Conservation (phyloP, 2,329 filamentous ascomycete genomes). For the Colletotrichum tabaci region DNA sequence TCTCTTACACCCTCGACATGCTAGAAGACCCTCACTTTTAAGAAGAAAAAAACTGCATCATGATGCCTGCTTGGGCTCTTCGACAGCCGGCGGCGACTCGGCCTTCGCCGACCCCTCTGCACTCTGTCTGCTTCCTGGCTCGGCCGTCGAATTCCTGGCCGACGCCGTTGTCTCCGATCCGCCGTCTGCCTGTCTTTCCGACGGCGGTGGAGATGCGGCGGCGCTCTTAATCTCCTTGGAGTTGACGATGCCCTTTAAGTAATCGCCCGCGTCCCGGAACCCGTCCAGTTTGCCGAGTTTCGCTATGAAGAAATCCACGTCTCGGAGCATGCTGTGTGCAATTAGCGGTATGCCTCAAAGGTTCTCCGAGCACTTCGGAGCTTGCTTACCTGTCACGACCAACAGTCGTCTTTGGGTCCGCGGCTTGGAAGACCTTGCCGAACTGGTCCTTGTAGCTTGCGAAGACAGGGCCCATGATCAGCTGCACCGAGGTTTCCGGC, state of each 20-base stretch:
- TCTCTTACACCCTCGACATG: not conserved
- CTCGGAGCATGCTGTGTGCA: slow-evolving; percentile 76
- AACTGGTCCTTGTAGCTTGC: slow-evolving; percentile 85
- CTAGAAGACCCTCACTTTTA: no score
- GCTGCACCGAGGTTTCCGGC: slow-evolving; percentile 80
- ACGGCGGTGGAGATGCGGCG: slow-evolving; percentile 40
- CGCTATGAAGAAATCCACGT: slow-evolving; percentile 80
- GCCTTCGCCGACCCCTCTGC: slow-evolving; percentile 31
- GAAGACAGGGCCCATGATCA: slow-evolving; percentile 92
- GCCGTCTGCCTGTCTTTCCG: slow-evolving; percentile 32
- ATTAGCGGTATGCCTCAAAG: slow-evolving; percentile 9
- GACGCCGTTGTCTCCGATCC: slow-evolving; percentile 34
- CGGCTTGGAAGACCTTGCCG: slow-evolving; percentile 77
- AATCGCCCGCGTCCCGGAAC: slow-evolving; percentile 80
- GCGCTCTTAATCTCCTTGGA: slow-evolving; percentile 65
- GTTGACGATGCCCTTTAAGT: slow-evolving; percentile 76
- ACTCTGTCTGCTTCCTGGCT: slow-evolving; percentile 33
- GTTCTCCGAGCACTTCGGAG: not conserved
- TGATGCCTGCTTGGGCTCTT: slow-evolving; percentile 39
- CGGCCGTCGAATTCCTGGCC: slow-evolving; percentile 27
- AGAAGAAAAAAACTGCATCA: slow-evolving; percentile 9
- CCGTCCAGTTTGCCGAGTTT: slow-evolving; percentile 85
- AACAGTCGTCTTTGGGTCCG: slow-evolving; percentile 74
- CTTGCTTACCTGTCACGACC: slow-evolving; percentile 79
- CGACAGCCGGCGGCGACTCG: slow-evolving; percentile 35